phyloP scores from a whole-genome alignment of 129 eudicot species.

The Dittrichia graveolens region DNA sequence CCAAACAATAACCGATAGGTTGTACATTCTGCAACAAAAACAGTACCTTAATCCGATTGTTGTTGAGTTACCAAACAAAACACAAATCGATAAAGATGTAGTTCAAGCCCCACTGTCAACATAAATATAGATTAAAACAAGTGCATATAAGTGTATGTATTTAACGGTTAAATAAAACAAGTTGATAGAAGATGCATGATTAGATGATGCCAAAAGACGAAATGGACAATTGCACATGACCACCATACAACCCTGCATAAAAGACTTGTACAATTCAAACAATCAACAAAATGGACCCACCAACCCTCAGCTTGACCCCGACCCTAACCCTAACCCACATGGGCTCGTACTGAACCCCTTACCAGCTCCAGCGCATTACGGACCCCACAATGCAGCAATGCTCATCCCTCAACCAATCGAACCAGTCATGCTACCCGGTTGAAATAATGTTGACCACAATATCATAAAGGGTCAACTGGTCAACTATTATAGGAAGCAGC shows the following conservation, averaged over 20 bases:
- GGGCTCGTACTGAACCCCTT: constrained; percentile 16
- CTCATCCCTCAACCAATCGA: constrained; percentile 26
- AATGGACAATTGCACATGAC: constrained; percentile 32
- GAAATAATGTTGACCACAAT: constrained; percentile 25
- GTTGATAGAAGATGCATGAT: no score
- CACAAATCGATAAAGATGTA: constrained; percentile 3
- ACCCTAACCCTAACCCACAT: constrained; percentile 31
- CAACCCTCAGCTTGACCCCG: not conserved
- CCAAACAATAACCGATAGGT: not conserved
- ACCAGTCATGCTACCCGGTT: constrained; percentile 14
- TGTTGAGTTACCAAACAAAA: constrained; percentile 25
- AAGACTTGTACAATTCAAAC: constrained; percentile 10
- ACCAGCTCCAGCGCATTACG: constrained; percentile 26
- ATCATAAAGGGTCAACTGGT: not conserved
- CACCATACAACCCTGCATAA: not conserved
- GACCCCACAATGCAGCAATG: constrained; percentile 26
- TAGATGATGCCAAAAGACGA: constrained; percentile 24
- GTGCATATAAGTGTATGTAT: no score
- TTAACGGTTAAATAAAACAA: no score
- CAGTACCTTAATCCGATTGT: not conserved
- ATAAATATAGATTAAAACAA: no score
- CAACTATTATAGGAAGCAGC: not conserved
- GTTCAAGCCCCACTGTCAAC: no score
- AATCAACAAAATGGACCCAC: not conserved
- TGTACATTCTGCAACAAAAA: constrained; percentile 17